Conservation (phyloP, 169 alveolate species). For the Plasmodium cynomolgi region DNA sequence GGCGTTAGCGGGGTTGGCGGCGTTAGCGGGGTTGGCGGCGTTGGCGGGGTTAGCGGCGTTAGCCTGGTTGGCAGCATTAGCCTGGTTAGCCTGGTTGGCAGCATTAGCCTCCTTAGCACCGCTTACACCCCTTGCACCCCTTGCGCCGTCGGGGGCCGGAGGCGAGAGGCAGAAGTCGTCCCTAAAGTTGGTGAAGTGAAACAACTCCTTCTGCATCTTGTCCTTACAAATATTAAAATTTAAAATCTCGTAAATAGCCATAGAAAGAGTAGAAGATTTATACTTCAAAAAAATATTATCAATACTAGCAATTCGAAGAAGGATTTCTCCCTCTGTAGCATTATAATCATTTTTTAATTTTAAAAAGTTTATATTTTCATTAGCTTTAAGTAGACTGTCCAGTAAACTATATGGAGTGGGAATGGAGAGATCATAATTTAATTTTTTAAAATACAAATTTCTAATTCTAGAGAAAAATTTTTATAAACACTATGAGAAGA, state of each 20-base stretch:
- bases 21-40: no score
- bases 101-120: no score
- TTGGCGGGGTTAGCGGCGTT: no score
- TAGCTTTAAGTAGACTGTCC: constrained; percentile 61
- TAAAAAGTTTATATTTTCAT: constrained; percentile 62
- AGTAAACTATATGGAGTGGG: constrained; percentile 70
- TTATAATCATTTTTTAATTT: constrained; percentile 46
- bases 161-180: neutral
- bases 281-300: constrained; percentile 63
- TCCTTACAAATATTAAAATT: constrained; percentile 69
- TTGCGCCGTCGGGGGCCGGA: no score
- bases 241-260: constrained; percentile 72
- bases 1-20: no score
- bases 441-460: constrained; percentile 59
- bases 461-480: constrained; percentile 59
- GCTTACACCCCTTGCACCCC: no score
- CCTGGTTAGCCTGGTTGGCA: no score
- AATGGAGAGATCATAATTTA: constrained; percentile 60
- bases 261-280: constrained; percentile 60
- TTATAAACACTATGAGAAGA: constrained; percentile 50
- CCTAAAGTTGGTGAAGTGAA: neutral
- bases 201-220: constrained; percentile 60
- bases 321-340: constrained; percentile 62
- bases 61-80: no score
- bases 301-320: constrained; percentile 59